Base-by-base conservation (phyloP, 225 moss, liverwort and hornwort species). In the Marchantia polymorpha region DNA sequence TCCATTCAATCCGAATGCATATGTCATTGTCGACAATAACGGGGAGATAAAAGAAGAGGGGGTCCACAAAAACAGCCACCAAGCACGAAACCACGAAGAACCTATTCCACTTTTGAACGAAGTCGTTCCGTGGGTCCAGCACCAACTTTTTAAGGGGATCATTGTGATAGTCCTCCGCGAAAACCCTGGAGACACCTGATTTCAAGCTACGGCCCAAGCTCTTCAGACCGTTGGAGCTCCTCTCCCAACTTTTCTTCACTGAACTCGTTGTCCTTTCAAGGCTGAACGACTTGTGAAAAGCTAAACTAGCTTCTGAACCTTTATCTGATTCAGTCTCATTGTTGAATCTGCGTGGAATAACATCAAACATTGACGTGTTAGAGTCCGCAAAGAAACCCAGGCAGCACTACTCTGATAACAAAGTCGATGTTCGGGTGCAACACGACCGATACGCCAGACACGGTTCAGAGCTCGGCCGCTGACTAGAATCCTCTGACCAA, bases 31-130 rank as follows among this genome's bases (percentile, higher is more conserved):
- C 79, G 70, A 91, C 80, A 68, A 96, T 92, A 39, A 91, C 80
- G 7, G 95, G 95, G 14, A 96, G 87, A 86, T 83, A 96, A 83
- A 92, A 93, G 49, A 92, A 96, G 12, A 96, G 90, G 12, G 95
- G 95, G 78, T 96, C 95, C 12, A 93, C 84, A 51, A 92, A 96
- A 16, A 91, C 73, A 3, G 95, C 93, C 77, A 93, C 88, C 82
- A 96, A 77, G 83, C 93, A 92, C 1, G 95, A 92, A 0, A 83
- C 82, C 11, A 96, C 86, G 58, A 96, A 96, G 54, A 96, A 89
- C 23, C 80, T 75, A 76, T 93, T 96, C 95, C 95, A 96, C 60
- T 74, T 80, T 73, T 86, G 85, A 5, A 92, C 84, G 0, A 85
- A 82, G 26, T 39, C 54, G 73, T 86, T 92, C 73, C 89, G 73